These are phyloP conservation scores for Pascua guehoae DNA, from an alignment of 1,284 basidiomycete genomes.

Conservation along the genomic window DNA sequence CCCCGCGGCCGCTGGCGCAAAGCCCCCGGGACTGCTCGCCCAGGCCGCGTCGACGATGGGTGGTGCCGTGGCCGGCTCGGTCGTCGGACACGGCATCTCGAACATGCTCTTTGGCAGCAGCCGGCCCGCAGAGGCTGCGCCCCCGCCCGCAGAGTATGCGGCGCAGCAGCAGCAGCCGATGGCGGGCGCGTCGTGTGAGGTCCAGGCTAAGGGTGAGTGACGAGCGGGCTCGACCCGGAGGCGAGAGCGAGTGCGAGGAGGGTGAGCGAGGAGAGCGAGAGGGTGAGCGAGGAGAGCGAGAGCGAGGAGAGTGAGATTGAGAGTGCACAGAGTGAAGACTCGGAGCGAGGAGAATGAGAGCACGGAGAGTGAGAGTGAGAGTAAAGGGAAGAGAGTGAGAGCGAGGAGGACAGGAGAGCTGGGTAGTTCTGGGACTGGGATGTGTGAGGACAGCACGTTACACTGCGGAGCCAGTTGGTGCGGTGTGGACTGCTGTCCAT, in stretches of 20 bases:
- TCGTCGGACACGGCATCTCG: slow-evolving; percentile 56
- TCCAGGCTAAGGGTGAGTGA: slow-evolving; percentile 55
- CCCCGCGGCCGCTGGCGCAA: slow-evolving; percentile 15
- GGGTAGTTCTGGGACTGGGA: too few species aligned
- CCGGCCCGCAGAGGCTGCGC: slow-evolving; percentile 35
- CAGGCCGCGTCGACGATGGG: slow-evolving; percentile 57
- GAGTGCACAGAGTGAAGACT: too few species aligned
- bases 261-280: not conserved
- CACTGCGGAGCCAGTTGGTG: too few species aligned
- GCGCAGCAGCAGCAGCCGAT: slow-evolving; percentile 24
- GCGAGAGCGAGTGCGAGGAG: not conserved
- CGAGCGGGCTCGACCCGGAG: too few species aligned
- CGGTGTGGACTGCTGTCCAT: too few species aligned
- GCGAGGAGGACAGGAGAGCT: too few species aligned
- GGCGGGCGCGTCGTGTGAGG: slow-evolving; percentile 51
- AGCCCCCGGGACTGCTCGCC: slow-evolving; percentile 43
- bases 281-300: not conserved
- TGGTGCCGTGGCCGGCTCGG: slow-evolving; percentile 54
- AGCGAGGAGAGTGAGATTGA: too few species aligned
- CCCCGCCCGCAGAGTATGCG: slow-evolving; percentile 44
- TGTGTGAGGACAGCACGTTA: too few species aligned
- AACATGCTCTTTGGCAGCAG: slow-evolving; percentile 57
- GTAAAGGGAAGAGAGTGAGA: too few species aligned
- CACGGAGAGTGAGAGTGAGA: too few species aligned
- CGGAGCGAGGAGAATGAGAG: too few species aligned